A percentile compares a stretch with the other conserved stretches of the same genome.
phyloP scores from a whole-genome alignment of 1,284 basidiomycete genomes.

The Heterobasidion parviporum region DNA sequence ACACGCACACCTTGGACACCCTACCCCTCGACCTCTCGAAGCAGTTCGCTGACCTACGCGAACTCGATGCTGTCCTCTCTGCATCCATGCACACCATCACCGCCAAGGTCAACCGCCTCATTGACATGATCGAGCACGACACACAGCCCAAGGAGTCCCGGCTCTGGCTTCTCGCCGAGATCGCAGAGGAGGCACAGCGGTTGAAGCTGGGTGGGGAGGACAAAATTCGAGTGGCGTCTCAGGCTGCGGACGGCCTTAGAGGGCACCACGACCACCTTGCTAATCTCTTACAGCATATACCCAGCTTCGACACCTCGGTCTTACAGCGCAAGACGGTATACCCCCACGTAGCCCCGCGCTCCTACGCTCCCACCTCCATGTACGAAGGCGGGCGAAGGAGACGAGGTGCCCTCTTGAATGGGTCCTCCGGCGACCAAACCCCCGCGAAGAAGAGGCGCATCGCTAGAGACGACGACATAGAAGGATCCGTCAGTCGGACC shows the following conservation, averaged over 20 bases:
- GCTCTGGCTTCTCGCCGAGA: constrained; percentile 83
- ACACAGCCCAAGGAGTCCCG: constrained; percentile 67
- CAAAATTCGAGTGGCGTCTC: constrained; percentile 95
- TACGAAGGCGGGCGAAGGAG: constrained; percentile 52
- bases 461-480: constrained; percentile 10
- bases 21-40: constrained; percentile 92
- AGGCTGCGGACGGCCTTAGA: constrained; percentile 86
- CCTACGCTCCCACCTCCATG: constrained; percentile 51
- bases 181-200: constrained; percentile 86
- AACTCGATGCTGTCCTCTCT: constrained; percentile 95
- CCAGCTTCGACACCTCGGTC: constrained; percentile 53
- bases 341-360: constrained; percentile 61
- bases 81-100: constrained; percentile 78
- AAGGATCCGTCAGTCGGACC: constrained; percentile 6
- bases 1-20: constrained; percentile 89
- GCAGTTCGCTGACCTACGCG: constrained; percentile 91
- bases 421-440: constrained; percentile 16
- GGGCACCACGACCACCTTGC: constrained; percentile 66
- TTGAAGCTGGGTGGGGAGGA: constrained; percentile 97
- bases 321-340: constrained; percentile 60
- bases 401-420: constrained; percentile 28
- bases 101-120: constrained; percentile 67
- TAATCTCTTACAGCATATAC: constrained; percentile 55
- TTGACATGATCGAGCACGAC: constrained; percentile 69
- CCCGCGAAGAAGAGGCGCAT: constrained; percentile 10